Conservation (phyloP, 148 eudicot genomes). For the Chenopodium suecicum region DNA sequence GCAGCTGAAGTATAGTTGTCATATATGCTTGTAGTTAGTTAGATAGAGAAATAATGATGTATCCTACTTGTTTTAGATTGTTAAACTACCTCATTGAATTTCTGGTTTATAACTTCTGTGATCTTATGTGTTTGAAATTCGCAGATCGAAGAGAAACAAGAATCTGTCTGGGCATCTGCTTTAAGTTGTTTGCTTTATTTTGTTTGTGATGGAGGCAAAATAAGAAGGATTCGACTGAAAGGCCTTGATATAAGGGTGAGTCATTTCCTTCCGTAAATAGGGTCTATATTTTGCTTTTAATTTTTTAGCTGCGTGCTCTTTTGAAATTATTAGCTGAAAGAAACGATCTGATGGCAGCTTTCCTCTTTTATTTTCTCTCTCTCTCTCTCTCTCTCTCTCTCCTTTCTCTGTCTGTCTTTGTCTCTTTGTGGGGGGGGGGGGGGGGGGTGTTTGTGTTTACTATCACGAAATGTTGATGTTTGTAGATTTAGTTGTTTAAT, state of each 20-base stretch:
- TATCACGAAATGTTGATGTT: neutral
- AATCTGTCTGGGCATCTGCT: slow-evolving; percentile 97
- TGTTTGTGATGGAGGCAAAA: slow-evolving; percentile 86
- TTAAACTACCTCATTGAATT: neutral
- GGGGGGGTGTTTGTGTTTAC: neutral
- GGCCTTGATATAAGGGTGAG: slow-evolving; percentile 96
- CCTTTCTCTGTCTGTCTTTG: no score
- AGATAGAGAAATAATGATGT: neutral
- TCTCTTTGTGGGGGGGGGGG: no score
- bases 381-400: no score
- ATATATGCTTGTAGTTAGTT: neutral
- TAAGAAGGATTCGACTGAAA: slow-evolving; percentile 75
- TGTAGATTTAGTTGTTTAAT: neutral
- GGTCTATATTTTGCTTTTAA: neutral
- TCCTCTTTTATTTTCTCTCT: neutral
- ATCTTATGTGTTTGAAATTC: slow-evolving; percentile 20
- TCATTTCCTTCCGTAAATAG: slow-evolving; percentile 11
- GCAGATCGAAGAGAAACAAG: slow-evolving; percentile 87
- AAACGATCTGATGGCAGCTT: neutral
- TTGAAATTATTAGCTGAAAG: neutral
- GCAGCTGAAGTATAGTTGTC: neutral
- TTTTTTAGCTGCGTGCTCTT: neutral
- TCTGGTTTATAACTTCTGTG: neutral
- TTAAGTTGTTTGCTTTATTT: slow-evolving; percentile 94
- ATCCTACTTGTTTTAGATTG: neutral